These are phyloP conservation scores for Kodamaea sp. DNA, from an alignment of 1,139 yeast species.

Conservation along the genomic window DNA sequence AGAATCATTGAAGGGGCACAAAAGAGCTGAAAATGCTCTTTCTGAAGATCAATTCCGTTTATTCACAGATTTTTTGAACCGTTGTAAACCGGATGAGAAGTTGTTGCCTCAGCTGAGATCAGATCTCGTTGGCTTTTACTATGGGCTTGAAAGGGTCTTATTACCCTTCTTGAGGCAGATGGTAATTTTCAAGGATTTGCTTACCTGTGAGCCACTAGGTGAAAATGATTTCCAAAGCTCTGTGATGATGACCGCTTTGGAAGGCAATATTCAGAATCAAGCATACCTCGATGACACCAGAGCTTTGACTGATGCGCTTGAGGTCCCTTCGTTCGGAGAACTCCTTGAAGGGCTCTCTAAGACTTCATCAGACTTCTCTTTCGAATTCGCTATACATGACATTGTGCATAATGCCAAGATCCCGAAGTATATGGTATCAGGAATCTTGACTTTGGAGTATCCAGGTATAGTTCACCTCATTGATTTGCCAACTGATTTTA, in stretches of 20 bases:
- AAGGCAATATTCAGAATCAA: slow-evolving; percentile 19
- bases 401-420: slow-evolving; percentile 29
- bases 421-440: slow-evolving; percentile 23
- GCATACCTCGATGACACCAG: slow-evolving; percentile 20
- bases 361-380: slow-evolving; percentile 11
- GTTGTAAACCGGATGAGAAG: too few species aligned
- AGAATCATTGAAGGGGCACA: background rate
- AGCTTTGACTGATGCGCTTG: slow-evolving; percentile 23
- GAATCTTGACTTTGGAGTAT: slow-evolving; percentile 32
- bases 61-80: too few species aligned
- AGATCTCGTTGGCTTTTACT: slow-evolving; percentile 14
- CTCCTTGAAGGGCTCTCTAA: slow-evolving; percentile 16
- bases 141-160: slow-evolving; percentile 30
- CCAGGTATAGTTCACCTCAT: slow-evolving; percentile 45
- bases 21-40: background rate
- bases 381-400: slow-evolving; percentile 29
- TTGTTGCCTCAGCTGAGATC: background rate
- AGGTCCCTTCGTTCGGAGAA: slow-evolving; percentile 23
- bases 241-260: slow-evolving; percentile 20
- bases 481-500: slow-evolving; percentile 38
- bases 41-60: background rate
- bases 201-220: slow-evolving; percentile 28
- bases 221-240: slow-evolving; percentile 26
- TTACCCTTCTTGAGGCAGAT: slow-evolving; percentile 41
- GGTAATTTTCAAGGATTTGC: slow-evolving; percentile 34